Percentiles rank a stretch among this genome's conserved stretches.
phyloP scores from a whole-genome alignment of 2,329 filamentous ascomycete genomes.

The Sphaerostilbella broomeana region DNA sequence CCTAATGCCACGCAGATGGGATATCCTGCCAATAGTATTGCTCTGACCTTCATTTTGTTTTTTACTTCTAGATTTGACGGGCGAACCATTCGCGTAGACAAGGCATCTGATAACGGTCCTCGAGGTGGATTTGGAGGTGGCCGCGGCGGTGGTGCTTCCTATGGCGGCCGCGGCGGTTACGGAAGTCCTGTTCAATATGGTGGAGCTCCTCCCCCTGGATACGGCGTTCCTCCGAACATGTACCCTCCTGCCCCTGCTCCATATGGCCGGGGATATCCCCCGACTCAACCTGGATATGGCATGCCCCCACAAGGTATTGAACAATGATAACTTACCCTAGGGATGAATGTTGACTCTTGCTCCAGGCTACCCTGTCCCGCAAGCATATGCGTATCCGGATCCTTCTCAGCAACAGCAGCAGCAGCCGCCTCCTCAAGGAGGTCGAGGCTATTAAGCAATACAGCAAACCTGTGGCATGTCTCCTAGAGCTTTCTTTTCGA shows the following conservation, averaged over 20 bases:
- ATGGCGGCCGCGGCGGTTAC: constrained; percentile 42
- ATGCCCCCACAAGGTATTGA: constrained; percentile 36
- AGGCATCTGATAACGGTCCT: constrained; percentile 74
- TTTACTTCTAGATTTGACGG: constrained; percentile 71
- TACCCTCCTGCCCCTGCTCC: constrained; percentile 28
- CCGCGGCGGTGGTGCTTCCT: constrained; percentile 32
- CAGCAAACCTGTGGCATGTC: constrained; percentile 2
- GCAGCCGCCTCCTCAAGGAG: constrained; percentile 18
- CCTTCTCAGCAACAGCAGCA: constrained; percentile 19
- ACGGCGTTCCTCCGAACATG: constrained; percentile 31
- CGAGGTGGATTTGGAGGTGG: constrained; percentile 39
- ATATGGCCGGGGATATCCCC: constrained; percentile 34
- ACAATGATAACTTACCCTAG: constrained; percentile 5
- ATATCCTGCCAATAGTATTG: constrained; percentile 3
- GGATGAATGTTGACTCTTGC: not conserved
- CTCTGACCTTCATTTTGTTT: no score
- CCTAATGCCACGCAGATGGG: constrained; percentile 1
- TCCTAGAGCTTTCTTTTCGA: constrained; percentile 2
- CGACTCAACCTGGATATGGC: constrained; percentile 29
- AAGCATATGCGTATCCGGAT: constrained; percentile 38
- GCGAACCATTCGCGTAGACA: constrained; percentile 89
- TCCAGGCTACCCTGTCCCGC: constrained; percentile 32
- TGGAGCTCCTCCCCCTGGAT: constrained; percentile 29
- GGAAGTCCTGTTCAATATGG: constrained; percentile 33
- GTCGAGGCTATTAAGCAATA: constrained; percentile 18